A percentile compares a stretch with the other conserved stretches of the same genome.
These are phyloP conservation scores for Solanum hybrid DNA, from an alignment of 305 asterid species.

Conservation along the genomic window DNA sequence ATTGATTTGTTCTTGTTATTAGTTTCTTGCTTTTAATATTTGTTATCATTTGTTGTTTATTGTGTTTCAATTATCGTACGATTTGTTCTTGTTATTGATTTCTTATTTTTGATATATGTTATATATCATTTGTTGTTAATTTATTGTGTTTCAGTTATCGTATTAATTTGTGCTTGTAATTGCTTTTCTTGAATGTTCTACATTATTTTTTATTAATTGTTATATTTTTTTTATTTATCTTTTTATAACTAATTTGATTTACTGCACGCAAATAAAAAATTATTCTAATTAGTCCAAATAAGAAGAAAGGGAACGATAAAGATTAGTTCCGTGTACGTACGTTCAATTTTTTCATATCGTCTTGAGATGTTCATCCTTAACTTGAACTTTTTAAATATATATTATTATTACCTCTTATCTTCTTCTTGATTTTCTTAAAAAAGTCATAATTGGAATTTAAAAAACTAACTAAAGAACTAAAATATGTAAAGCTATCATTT, in stretches of 20 bases:
- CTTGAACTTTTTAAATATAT: neutral
- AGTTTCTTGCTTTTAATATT: too few relatives aligned
- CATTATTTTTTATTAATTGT: neutral
- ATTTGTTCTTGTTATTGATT: too few relatives aligned
- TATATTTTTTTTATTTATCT: too few relatives aligned
- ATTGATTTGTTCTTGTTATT: too few relatives aligned
- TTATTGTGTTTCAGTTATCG: neutral
- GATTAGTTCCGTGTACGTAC: neutral
- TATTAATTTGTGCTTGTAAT: neutral
- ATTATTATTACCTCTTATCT: neutral
- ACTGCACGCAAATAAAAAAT: accelerated
- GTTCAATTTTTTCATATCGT: neutral
- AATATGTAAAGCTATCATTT: neutral
- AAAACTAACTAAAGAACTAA: neutral
- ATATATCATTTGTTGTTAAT: neutral
- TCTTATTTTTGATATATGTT: neutral
- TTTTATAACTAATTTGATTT: too few relatives aligned
- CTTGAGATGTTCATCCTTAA: neutral
- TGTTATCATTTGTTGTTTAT: too few relatives aligned
- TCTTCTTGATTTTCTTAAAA: neutral
- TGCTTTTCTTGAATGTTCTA: neutral
- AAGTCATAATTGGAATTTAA: neutral
- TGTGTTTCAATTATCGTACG: too few relatives aligned
- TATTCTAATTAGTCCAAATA: neutral
- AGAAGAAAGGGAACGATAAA: neutral